These are phyloP conservation scores for Trichoderma pleuroti DNA, from an alignment of 2,329 filamentous ascomycete genomes.

Conservation along the genomic window DNA sequence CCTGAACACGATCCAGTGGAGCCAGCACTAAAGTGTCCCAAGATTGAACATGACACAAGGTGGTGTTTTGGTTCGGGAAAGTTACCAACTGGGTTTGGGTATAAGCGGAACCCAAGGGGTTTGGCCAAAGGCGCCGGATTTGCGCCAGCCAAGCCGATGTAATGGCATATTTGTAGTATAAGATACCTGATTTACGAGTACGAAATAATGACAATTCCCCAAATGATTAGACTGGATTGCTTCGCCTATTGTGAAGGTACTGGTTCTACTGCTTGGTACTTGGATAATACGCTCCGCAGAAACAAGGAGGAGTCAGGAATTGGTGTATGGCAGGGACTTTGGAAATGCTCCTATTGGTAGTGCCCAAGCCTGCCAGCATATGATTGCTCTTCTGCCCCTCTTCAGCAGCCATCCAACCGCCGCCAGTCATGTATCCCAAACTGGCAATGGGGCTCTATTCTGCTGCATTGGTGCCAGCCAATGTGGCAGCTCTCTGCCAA, in stretches of 20 bases:
- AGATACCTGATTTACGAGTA: constrained; percentile 24
- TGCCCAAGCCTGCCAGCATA: not conserved
- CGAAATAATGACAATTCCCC: constrained; percentile 19
- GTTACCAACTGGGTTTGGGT: not conserved
- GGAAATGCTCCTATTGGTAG: not conserved
- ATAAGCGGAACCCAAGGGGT: not conserved
- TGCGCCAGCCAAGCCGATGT: constrained; percentile 28
- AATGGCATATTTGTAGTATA: constrained; percentile 28
- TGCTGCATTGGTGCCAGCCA: not conserved
- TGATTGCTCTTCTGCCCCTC: not conserved
- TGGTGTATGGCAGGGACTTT: not conserved
- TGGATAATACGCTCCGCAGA: not conserved
- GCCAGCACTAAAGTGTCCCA: constrained; percentile 67
- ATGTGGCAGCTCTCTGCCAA: not conserved
- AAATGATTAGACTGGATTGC: not conserved
- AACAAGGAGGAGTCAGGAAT: not conserved
- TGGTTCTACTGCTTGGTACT: not conserved
- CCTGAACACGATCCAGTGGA: constrained; percentile 96
- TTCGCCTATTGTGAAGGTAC: not conserved
- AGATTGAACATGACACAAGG: not conserved
- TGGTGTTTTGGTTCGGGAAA: not conserved
- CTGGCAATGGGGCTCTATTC: not conserved
- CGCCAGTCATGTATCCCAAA: not conserved
- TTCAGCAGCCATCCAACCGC: not conserved
- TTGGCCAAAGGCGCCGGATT: constrained; percentile 22